Conservation (phyloP, 2,329 filamentous ascomycete species). For the Rutstroemia sp. region DNA sequence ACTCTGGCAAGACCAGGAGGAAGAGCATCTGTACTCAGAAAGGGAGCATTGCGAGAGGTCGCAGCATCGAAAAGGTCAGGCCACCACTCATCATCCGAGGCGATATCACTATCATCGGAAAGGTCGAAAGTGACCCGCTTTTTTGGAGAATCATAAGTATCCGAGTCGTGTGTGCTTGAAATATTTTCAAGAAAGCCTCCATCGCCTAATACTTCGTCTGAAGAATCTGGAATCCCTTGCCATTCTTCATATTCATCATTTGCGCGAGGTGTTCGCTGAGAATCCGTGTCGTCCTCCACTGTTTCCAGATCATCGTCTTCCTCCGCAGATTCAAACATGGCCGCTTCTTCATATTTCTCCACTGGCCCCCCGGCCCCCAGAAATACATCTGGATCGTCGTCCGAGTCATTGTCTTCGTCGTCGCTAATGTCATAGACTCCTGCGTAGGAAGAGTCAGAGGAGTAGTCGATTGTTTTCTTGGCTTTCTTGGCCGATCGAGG, state of each 20-base stretch:
- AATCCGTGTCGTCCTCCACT: background rate
- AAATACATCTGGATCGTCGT: conserved; percentile 63
- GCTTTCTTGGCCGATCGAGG: background rate
- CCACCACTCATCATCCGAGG: conserved; percentile 1
- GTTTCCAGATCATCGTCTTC: conserved; percentile 18
- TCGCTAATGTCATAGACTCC: conserved; percentile 75
- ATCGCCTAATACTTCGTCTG: background rate
- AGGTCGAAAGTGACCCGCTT: background rate
- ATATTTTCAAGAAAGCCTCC: background rate
- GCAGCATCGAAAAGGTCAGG: conserved; percentile 4
- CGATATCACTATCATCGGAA: background rate
- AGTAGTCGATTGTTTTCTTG: conserved; percentile 37
- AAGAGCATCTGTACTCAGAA: conserved; percentile 4
- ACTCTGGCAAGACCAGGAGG: conserved; percentile 1
- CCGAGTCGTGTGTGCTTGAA: background rate
- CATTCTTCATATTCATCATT: background rate
- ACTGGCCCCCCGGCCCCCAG: conserved; percentile 64
- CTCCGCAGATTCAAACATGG: conserved; percentile 51
- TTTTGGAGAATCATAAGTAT: background rate
- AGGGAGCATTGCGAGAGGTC: background rate
- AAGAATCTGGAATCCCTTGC: background rate
- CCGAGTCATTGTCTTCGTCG: conserved; percentile 48
- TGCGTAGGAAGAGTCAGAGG: conserved; percentile 63
- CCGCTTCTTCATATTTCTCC: conserved; percentile 30
- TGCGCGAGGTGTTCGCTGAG: background rate